phyloP scores from a whole-genome alignment of 2,329 filamentous ascomycete species.

The Clarireedia hainanense region DNA sequence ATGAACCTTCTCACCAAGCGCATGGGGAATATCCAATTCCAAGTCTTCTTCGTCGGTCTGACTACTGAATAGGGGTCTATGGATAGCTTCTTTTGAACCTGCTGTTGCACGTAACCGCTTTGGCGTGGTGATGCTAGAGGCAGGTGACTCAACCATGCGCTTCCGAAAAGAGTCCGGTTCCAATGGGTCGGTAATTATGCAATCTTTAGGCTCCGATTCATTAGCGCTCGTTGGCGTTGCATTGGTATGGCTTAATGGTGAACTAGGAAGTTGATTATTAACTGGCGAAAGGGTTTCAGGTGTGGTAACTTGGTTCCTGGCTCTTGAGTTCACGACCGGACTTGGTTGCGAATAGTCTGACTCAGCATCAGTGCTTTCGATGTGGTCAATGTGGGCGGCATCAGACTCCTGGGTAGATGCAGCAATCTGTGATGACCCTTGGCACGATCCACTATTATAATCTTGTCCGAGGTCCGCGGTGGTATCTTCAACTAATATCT shows the following conservation, averaged over 20 bases:
- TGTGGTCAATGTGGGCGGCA: neutral
- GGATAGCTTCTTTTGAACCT: neutral
- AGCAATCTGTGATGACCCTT: too few relatives aligned
- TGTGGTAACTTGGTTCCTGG: neutral
- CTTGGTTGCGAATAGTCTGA: neutral
- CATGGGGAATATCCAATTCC: constrained; percentile 19
- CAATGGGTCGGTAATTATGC: neutral
- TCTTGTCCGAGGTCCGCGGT: too few relatives aligned
- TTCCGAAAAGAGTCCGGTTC: neutral
- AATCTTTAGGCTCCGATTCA: neutral
- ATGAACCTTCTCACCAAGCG: constrained; percentile 19
- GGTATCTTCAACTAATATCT: too few relatives aligned
- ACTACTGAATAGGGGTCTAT: constrained; percentile 3
- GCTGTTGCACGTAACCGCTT: neutral
- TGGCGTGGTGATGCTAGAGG: neutral
- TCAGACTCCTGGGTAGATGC: neutral
- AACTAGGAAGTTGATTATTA: neutral
- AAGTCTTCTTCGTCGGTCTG: constrained; percentile 20
- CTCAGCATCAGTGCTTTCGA: neutral
- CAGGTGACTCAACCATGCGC: neutral
- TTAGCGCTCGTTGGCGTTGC: neutral
- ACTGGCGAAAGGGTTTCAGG: too few relatives aligned
- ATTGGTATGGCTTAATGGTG: neutral
- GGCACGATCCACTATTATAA: too few relatives aligned
- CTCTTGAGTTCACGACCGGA: neutral